Evolutionary conservation across 225 moss, liverwort and hornwort genomes (phyloP).

Genomic region (Sphagnum contortum): DNA sequence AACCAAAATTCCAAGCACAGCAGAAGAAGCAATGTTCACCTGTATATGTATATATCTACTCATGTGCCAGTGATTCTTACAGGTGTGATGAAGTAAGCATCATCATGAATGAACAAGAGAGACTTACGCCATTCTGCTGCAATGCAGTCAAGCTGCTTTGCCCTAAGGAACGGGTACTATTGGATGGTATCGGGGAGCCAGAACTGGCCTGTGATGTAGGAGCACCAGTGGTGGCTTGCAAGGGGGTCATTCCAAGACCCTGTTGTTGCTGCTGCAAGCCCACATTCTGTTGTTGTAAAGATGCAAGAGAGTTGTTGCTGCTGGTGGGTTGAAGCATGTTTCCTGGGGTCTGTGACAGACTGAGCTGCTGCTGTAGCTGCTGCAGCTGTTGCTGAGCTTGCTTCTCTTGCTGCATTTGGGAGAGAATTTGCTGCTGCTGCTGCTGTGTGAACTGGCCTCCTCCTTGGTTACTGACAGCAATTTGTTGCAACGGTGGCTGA

Average conservation of each 20-base stretch:
- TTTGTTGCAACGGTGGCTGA: constrained; percentile 35
- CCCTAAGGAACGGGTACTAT: constrained; percentile 52
- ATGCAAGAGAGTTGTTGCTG: constrained; percentile 25
- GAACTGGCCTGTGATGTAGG: constrained; percentile 1
- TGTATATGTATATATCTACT: too few species aligned
- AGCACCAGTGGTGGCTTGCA: constrained; percentile 47
- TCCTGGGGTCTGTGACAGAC: constrained; percentile 49
- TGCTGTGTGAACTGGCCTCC: constrained; percentile 23
- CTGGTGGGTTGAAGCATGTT: constrained; percentile 36
- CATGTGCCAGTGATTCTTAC: too few species aligned
- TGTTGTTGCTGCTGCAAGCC: constrained; percentile 21
- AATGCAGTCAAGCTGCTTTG: constrained; percentile 4
- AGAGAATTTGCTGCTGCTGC: constrained; percentile 24
- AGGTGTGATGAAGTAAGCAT: too few species aligned
- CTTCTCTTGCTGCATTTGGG: constrained; percentile 9
- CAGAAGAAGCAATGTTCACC: too few species aligned
- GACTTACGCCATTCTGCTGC: too few species aligned
- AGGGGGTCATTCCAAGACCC: constrained; percentile 18
- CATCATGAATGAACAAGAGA: too few species aligned
- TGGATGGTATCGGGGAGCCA: constrained; percentile 36
- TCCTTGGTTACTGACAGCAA: constrained; percentile 24
- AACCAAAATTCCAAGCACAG: too few species aligned
- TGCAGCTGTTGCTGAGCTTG: constrained; percentile 18
- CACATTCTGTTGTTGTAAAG: constrained; percentile 36
- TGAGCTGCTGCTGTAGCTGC: constrained; percentile 25